Base-by-base conservation (phyloP, 2,329 filamentous ascomycete species). In the Aspergillus floridensis region DNA sequence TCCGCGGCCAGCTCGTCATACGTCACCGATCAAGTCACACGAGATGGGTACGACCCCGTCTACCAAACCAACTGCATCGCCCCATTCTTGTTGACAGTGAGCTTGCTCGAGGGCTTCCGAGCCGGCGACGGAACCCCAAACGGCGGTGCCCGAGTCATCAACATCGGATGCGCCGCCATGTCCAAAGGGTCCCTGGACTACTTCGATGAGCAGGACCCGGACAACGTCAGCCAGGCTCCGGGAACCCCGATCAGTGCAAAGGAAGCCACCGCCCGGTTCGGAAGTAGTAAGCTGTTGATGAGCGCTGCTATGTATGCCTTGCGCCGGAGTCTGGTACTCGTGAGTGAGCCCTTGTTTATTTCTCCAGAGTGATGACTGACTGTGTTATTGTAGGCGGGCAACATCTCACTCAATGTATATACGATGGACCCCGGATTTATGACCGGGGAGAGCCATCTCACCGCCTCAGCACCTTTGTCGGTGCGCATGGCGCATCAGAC, bases 31-130 rank as follows among this genome's bases (percentile, higher is more conserved):
- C 63, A 66, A 22, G 59, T 69, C 48, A 75, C 73, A 32, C 59
- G 64, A 51, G 72, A 74, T 59, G 73, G 72, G 22, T 70, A 68
- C 55, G 73, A 76, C 58, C 70, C 72, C 1, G 71, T 75, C 24
- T 75, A 75, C 60, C 73, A 75, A 58, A 72, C 66, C 38, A 75
- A 75, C 60, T 75, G 72, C 56, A 60, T 76, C 19, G 68, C 72
- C n/a, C 72, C 72, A 19, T 74, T 75, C 59, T 63, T 74, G 57
- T 64, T 75, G 60, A 75, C 73, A 5, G 65, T 75, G 49, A 70
- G 69, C 53, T 48, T 76, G 49, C 68, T 76, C 11, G 74, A 75
- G 62, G 72, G 68, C 2, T 75, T 76, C 64, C 71, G 71, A 16
- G 72, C 69, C 11, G 72, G 72, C 24, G 69, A 71, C 58, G 69